Percentiles rank a stretch among this genome's conserved stretches.
Conservation (phyloP, 169 alveolate species). For the Plasmodium knowlesi region DNA sequence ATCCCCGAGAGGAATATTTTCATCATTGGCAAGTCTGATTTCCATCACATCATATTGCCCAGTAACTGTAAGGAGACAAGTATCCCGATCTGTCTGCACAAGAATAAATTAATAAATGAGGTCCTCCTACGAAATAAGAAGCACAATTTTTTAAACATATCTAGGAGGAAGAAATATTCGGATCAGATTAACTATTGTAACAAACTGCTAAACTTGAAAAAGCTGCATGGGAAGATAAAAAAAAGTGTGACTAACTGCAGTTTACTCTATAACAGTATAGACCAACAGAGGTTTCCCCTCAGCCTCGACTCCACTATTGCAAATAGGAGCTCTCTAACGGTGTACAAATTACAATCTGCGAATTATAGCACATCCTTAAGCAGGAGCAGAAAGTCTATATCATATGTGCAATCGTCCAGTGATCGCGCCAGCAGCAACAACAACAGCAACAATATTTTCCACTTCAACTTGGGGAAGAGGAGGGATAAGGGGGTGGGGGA, state of each 20-base stretch:
- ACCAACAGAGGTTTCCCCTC: conserved; percentile 17
- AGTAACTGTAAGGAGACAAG: conserved; percentile 22
- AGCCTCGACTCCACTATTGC: neutral
- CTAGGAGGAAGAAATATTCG: conserved; percentile 41
- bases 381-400: conserved; percentile 6
- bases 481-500: neutral
- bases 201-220: conserved; percentile 34
- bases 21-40: conserved; percentile 40
- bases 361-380: neutral
- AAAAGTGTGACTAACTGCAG: conserved; percentile 17
- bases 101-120: conserved; percentile 42
- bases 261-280: conserved; percentile 9
- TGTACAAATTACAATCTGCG: neutral
- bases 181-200: conserved; percentile 40
- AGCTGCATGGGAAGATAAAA: conserved; percentile 36
- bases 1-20: conserved; percentile 50
- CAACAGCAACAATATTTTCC: neutral
- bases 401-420: conserved; percentile 5
- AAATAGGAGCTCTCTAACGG: neutral
- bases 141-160: conserved; percentile 27
- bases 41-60: conserved; percentile 23
- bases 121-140: conserved; percentile 32
- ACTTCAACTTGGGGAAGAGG: neutral
- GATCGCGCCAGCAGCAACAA: conserved; percentile 12
- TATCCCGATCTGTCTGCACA: conserved; percentile 32